These are phyloP conservation scores for Populus trichocarpa DNA, from an alignment of 441 rosid species.

Conservation along the genomic window DNA sequence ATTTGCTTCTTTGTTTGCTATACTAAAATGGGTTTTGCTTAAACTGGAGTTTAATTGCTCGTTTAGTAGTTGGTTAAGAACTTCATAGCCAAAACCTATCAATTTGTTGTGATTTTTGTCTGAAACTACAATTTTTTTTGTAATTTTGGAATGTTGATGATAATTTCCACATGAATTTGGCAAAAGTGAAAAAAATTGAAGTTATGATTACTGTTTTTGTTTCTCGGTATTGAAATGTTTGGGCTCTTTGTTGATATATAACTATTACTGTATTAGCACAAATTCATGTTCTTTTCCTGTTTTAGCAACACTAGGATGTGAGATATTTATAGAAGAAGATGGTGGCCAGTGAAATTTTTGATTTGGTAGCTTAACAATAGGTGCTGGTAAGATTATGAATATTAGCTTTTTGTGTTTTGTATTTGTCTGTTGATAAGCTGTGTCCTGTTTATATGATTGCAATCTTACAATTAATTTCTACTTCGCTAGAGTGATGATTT, in stretches of 20 bases:
- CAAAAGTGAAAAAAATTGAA: neutral
- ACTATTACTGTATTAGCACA: neutral
- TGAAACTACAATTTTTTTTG: neutral
- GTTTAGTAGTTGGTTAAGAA: neutral
- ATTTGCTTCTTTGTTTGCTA: neutral
- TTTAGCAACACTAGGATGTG: neutral
- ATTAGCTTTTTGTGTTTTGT: neutral
- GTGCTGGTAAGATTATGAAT: neutral
- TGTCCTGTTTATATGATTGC: neutral
- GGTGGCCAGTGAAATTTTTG: neutral
- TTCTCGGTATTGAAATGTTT: neutral
- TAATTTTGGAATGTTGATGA: neutral
- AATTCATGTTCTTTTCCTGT: neutral
- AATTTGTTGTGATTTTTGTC: neutral
- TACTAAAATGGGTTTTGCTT: slow-evolving; percentile 18
- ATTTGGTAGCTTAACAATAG: neutral
- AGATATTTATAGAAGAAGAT: neutral
- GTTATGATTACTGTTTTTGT: neutral
- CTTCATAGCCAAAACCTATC: neutral
- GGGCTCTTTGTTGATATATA: neutral
- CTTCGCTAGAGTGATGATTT: neutral
- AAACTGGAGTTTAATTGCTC: neutral
- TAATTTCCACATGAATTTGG: neutral
- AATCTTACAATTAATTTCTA: neutral
- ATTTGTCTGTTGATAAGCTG: neutral